Evolutionary conservation across 2,329 filamentous ascomycete species (phyloP).

Genomic region (Gaeumannomyces sp.): DNA sequence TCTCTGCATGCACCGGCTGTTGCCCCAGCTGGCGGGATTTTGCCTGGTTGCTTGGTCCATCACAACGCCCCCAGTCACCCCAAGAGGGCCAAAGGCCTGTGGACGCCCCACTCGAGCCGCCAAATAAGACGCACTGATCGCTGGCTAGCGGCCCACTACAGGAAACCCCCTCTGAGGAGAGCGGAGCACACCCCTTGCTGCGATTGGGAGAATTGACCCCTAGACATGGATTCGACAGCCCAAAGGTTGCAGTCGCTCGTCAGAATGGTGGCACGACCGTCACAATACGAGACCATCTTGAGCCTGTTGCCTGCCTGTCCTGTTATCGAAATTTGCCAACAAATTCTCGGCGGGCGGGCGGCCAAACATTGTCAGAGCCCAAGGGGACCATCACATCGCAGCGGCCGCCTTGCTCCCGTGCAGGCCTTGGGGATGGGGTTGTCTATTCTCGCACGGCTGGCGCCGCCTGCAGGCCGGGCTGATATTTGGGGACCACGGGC

Average conservation of each 20-base stretch:
- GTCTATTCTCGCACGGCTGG: not conserved
- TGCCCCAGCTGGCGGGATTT: slow-evolving; percentile 14
- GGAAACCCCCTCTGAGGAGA: not conserved
- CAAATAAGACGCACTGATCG: slow-evolving; percentile 5
- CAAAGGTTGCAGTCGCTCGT: slow-evolving; percentile 6
- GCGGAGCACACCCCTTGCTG: not conserved
- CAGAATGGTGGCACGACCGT: slow-evolving; percentile 3
- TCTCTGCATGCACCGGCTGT: slow-evolving; percentile 13
- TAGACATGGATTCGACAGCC: slow-evolving; percentile 7
- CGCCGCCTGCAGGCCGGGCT: not conserved
- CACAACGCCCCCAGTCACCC: not conserved
- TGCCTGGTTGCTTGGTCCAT: slow-evolving; percentile 6
- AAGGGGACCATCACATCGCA: not conserved
- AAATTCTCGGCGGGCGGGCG: too few species aligned
- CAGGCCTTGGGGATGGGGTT: too few species aligned
- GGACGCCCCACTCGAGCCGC: slow-evolving; percentile 2
- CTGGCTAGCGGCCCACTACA: slow-evolving; percentile 6
- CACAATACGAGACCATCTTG: slow-evolving; percentile 3
- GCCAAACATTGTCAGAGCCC: not conserved
- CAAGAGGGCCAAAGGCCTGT: slow-evolving; percentile 1
- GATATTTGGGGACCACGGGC: not conserved
- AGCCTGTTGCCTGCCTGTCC: not conserved
- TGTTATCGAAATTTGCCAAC: not conserved
- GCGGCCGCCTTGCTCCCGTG: not conserved
- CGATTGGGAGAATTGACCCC: slow-evolving; percentile 8